A percentile compares a stretch with the other conserved stretches of the same genome.
Evolutionary conservation across 306 rosid species (phyloP).

Genomic region (Trifolium repens): DNA sequence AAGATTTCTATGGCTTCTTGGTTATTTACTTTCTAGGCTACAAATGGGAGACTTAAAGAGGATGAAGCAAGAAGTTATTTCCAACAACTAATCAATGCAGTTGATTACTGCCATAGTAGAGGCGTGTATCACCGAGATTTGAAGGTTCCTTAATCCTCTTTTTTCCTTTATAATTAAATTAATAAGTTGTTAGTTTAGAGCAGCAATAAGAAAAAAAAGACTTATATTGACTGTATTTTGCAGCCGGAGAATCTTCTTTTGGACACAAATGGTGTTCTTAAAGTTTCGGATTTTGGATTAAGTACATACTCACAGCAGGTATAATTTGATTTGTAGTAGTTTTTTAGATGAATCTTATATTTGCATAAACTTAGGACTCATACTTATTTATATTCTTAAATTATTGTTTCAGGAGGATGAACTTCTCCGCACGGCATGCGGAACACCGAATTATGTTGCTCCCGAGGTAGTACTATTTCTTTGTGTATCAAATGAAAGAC

Average conservation of each 20-base stretch:
- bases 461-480: conserved; percentile 70
- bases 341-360: not conserved
- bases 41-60: conserved; percentile 78
- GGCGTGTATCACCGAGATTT: conserved; percentile 96
- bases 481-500: conserved; percentile 30
- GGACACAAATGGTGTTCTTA: conserved; percentile 71
- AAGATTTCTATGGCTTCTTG: conserved; percentile 23
- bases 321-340: not conserved
- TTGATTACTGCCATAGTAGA: conserved; percentile 98
- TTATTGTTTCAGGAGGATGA: conserved; percentile 66
- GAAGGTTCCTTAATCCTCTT: conserved; percentile 60
- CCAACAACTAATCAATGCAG: conserved; percentile 91
- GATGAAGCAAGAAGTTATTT: conserved; percentile 88
- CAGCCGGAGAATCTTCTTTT: conserved; percentile 99
- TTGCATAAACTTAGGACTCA: conserved; percentile 21
- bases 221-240: conserved; percentile 43
- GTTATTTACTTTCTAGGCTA: conserved; percentile 63
- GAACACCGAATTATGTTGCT: conserved; percentile 98
- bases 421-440: conserved; percentile 96
- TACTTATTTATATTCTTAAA: conserved; percentile 18
- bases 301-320: conserved; percentile 84
- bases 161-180: conserved; percentile 4
- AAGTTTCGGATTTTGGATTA: conserved; percentile 93
- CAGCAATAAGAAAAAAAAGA: not conserved
- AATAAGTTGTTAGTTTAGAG: not conserved